A percentile compares a stretch with the other conserved stretches of the same genome.
Conservation (phyloP, 805 yeast species). For the Yarrowia osloensis region DNA sequence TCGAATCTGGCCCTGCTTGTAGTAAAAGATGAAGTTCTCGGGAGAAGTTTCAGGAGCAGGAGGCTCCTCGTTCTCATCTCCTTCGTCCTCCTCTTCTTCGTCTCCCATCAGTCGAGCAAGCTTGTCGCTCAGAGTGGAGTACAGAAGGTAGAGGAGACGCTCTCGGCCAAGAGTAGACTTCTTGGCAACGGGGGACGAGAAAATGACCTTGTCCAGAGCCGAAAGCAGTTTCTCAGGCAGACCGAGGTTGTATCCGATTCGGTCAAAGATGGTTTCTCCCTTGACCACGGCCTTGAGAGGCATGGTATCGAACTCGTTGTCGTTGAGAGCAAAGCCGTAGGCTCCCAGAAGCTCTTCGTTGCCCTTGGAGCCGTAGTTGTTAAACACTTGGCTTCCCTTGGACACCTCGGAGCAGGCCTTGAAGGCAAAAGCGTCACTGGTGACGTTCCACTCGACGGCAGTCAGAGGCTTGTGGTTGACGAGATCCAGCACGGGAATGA, state of each 20-base stretch:
- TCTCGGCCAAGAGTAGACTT: constrained; percentile 21
- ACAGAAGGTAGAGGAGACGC: constrained; percentile 18
- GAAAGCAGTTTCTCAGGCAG: constrained; percentile 20
- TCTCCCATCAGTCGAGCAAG: constrained; percentile 26
- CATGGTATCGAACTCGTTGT: constrained; percentile 58
- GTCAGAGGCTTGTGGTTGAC: constrained; percentile 69
- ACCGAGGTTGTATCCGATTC: constrained; percentile 24
- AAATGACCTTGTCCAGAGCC: constrained; percentile 20
- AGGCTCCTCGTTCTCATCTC: constrained; percentile 4
- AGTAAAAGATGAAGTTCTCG: constrained; percentile 15
- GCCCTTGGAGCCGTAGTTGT: constrained; percentile 86
- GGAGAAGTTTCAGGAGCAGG: constrained; percentile 8
- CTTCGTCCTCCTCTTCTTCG: constrained; percentile 16
- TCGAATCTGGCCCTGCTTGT: constrained; percentile 29
- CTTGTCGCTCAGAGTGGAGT: constrained; percentile 21
- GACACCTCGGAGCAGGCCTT: constrained; percentile 37
- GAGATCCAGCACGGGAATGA: constrained; percentile 76
- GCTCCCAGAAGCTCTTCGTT: constrained; percentile 79
- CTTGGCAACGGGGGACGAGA: constrained; percentile 18
- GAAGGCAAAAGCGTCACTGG: constrained; percentile 47
- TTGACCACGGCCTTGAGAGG: constrained; percentile 52
- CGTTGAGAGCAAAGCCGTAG: constrained; percentile 71
- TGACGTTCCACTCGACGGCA: constrained; percentile 62
- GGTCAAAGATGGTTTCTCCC: constrained; percentile 18
- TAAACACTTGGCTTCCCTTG: constrained; percentile 58